Percentiles rank a stretch among this genome's conserved stretches.
These are phyloP conservation scores for Onygenales sp. DNA, from an alignment of 2,329 filamentous ascomycete species.

Conservation along the genomic window DNA sequence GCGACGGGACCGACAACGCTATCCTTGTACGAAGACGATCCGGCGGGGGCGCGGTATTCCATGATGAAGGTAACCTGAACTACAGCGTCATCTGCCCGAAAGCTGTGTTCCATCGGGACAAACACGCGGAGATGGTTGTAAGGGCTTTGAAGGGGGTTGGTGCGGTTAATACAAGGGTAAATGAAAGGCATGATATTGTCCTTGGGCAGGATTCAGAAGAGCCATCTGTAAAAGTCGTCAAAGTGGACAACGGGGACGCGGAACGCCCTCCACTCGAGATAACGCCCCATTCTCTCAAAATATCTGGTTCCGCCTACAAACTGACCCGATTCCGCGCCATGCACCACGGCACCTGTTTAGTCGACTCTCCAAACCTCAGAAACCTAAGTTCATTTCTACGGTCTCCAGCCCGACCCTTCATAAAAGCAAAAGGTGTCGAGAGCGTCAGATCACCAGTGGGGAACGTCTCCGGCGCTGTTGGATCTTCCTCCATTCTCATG, in stretches of 20 bases:
- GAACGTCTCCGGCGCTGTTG: conserved; percentile 59
- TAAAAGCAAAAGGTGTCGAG: conserved; percentile 77
- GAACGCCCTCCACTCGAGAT: conserved; percentile 31
- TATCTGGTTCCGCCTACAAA: conserved; percentile 94
- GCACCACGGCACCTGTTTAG: conserved; percentile 86
- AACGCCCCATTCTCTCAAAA: conserved; percentile 51
- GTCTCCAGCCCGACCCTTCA: conserved; percentile 67
- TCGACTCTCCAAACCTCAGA: conserved; percentile 65
- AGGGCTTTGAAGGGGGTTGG: conserved; percentile 54
- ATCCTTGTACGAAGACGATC: conserved; percentile 72
- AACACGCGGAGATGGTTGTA: conserved; percentile 86
- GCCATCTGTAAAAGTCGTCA: conserved; percentile 8
- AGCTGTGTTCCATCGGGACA: conserved; percentile 67
- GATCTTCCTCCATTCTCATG: conserved; percentile 38
- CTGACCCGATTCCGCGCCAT: conserved; percentile 70
- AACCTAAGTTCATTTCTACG: conserved; percentile 61
- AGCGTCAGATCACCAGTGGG: conserved; percentile 78
- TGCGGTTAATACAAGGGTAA: conserved; percentile 58
- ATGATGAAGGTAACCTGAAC: conserved; percentile 88
- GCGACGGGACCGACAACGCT: conserved; percentile 26
- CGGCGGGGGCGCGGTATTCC: conserved; percentile 88
- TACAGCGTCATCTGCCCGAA: conserved; percentile 85
- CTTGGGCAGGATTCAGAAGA: conserved; percentile 43
- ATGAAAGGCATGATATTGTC: conserved; percentile 88
- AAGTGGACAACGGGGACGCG: conserved; percentile 33